Base-by-base conservation (phyloP, 148 eudicot genomes). In the Silene uniflora region DNA sequence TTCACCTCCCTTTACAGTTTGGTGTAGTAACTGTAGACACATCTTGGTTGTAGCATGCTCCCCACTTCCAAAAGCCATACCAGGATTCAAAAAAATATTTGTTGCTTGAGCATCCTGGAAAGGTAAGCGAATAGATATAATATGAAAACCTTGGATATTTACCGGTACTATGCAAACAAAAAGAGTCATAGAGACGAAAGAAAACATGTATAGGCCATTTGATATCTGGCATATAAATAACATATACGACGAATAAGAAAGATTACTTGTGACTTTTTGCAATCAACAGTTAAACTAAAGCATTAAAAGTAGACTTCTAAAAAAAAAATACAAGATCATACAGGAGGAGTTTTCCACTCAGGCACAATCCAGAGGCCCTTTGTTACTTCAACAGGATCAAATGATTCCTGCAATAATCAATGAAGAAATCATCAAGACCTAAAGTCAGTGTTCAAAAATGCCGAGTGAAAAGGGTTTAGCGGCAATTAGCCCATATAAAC, bases 291-390 rank as follows among this genome's bases (percentile, higher is more conserved):
- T 44, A 71, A n/a, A 18, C 22, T 58, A 21, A 13, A 6, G 16
- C 17, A 18, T 47, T 10, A 39, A 64, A 72, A 64, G 42, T 58
- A 22, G 27, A 25, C 29, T 17, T 13, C 61, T 54, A 39, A 14
- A 10, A 52, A 82, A 83, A 9, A 22, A 81, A 76, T 65, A 70
- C 17, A 71, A 42, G 47, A 71, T 69, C 89, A 79, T 89, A 94
- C 98, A 23, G 91, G 93, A 77, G 97, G 91, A 52, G 86, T 77
- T 78, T 80, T 88, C 98, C 98, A 90, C 85, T 90, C 93, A n/a
- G 98, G 97, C 77, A 91, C 97, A 83, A 92, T 83, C 98, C 98
- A 94, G 60, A 94, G 89, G 75, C 96, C 93, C 66, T 91, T 82
- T 42, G 86, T 84, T 63, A 94, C 85, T 88, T 94, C 86, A 77